These are phyloP conservation scores for Epichloe hybrida DNA, from an alignment of 2,329 filamentous ascomycete species.

Conservation along the genomic window DNA sequence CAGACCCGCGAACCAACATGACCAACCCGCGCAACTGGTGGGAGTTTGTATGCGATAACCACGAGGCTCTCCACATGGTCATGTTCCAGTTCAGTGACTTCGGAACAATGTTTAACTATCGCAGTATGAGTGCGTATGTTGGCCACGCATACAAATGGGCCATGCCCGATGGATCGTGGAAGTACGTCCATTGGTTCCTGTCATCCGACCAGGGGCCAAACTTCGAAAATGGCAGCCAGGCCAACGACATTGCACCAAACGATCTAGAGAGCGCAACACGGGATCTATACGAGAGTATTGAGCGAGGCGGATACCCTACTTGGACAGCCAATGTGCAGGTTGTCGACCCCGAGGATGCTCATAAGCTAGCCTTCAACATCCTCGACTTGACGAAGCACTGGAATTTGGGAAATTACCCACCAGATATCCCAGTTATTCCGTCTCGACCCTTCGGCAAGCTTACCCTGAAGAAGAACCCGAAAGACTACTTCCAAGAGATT, in stretches of 20 bases:
- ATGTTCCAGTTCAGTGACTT: slow-evolving; percentile 55
- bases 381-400: slow-evolving; percentile 60
- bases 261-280: slow-evolving; percentile 51
- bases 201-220: slow-evolving; percentile 50
- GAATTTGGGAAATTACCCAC: slow-evolving; percentile 38
- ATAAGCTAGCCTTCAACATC: slow-evolving; percentile 47
- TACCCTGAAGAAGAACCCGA: slow-evolving; percentile 49
- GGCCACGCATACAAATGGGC: slow-evolving; percentile 55
- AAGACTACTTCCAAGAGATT: slow-evolving; percentile 58
- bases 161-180: slow-evolving; percentile 51
- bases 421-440: slow-evolving; percentile 27
- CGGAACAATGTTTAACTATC: slow-evolving; percentile 50
- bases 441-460: slow-evolving; percentile 47
- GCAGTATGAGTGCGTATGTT: slow-evolving; percentile 55
- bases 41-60: slow-evolving; percentile 38
- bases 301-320: slow-evolving; percentile 44
- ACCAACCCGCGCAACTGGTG: slow-evolving; percentile 51
- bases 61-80: slow-evolving; percentile 48
- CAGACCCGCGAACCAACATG: slow-evolving; percentile 57
- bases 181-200: slow-evolving; percentile 52
- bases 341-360: slow-evolving; percentile 46
- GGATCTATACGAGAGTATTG: slow-evolving; percentile 51
- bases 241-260: slow-evolving; percentile 35
- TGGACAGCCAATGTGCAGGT: slow-evolving; percentile 54
- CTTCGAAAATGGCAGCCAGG: slow-evolving; percentile 44